Percentiles rank a stretch among this genome's conserved stretches.
Conservation (phyloP, 2,329 filamentous ascomycete species). For the Aspergillus fijiensis region DNA sequence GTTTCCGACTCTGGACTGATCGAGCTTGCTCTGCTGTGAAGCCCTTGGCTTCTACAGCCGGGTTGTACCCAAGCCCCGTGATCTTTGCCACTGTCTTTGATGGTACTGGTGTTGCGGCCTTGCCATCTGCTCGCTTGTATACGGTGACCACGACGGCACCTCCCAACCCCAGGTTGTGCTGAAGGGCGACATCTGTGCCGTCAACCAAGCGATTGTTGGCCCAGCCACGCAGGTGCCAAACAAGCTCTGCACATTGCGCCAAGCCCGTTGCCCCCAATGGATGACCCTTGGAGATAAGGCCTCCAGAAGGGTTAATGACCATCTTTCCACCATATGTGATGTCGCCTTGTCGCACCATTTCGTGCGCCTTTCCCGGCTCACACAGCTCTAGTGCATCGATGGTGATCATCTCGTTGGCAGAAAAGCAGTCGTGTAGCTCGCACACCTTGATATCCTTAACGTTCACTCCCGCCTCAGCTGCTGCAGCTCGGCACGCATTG, state of each 20-base stretch:
- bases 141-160: slow-evolving; percentile 89
- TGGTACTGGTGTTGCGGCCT: slow-evolving; percentile 59
- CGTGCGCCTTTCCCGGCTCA: slow-evolving; percentile 80
- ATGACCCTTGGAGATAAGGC: slow-evolving; percentile 93
- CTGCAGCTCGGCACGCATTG: slow-evolving; percentile 67
- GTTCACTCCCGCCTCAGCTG: slow-evolving; percentile 65
- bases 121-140: slow-evolving; percentile 79
- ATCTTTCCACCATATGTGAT: slow-evolving; percentile 85
- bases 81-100: slow-evolving; percentile 63
- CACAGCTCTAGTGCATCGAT: slow-evolving; percentile 83
- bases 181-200: slow-evolving; percentile 70
- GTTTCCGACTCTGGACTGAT: slow-evolving; percentile 67
- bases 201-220: slow-evolving; percentile 80
- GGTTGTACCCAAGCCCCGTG: slow-evolving; percentile 82
- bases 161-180: slow-evolving; percentile 91
- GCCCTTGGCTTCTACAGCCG: slow-evolving; percentile 82
- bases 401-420: slow-evolving; percentile 86
- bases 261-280: slow-evolving; percentile 92
- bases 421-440: slow-evolving; percentile 97
- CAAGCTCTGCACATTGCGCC: slow-evolving; percentile 90
- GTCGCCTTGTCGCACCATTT: slow-evolving; percentile 80
- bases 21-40: slow-evolving; percentile 77
- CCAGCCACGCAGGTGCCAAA: slow-evolving; percentile 95
- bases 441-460: slow-evolving; percentile 75
- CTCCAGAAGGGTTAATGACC: slow-evolving; percentile 90